phyloP scores from a whole-genome alignment of 176 grass and related monocot species.

The Cenchrus americanus region DNA sequence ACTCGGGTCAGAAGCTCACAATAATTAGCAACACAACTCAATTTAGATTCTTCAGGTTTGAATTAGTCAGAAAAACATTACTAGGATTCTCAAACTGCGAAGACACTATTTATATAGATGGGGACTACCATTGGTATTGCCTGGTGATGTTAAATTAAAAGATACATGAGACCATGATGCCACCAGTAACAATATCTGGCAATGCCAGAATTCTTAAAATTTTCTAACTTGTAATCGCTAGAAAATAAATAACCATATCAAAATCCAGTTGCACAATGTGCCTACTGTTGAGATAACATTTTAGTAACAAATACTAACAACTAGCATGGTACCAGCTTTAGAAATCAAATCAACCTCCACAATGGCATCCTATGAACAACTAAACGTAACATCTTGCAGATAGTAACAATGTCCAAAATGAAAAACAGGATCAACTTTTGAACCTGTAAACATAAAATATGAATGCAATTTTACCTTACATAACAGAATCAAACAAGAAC shows the following conservation, averaged over 20 bases:
- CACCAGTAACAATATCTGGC: neutral
- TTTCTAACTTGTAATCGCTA: neutral
- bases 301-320: constrained; percentile 1
- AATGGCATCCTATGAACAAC: neutral
- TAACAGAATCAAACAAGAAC: constrained; percentile 5
- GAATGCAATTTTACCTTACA: constrained; percentile 16
- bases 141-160: neutral
- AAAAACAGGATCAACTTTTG: neutral
- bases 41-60: neutral
- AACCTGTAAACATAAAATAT: neutral
- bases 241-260: neutral
- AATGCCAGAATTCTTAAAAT: constrained; percentile 7
- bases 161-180: neutral
- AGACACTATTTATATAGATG: neutral
- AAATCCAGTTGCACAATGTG: neutral
- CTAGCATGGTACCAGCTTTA: neutral
- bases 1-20: neutral
- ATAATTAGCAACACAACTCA: neutral
- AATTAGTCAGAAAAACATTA: neutral
- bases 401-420: neutral
- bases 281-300: constrained; percentile 3
- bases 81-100: constrained; percentile 12
- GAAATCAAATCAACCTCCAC: neutral
- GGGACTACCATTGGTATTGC: neutral
- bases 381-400: neutral